These are phyloP conservation scores for Erysiphe neolycopersici DNA, from an alignment of 2,329 filamentous ascomycete species.

Conservation along the genomic window DNA sequence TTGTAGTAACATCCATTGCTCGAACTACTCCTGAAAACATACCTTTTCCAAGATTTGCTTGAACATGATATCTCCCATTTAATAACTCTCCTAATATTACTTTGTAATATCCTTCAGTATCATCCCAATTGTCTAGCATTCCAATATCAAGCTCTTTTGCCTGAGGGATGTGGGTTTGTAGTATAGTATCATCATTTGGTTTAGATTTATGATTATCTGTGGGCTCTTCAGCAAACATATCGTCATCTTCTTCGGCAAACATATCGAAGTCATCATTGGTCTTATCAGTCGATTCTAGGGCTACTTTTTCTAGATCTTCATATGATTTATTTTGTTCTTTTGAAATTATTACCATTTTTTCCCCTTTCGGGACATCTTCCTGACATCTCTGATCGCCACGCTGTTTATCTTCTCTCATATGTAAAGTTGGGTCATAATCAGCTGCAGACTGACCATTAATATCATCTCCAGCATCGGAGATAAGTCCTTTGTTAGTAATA, in stretches of 20 bases:
- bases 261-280: constrained; percentile 41
- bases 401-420: constrained; percentile 63
- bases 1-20: constrained; percentile 50
- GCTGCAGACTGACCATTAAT: constrained; percentile 68
- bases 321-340: constrained; percentile 22
- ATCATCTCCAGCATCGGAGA: constrained; percentile 16
- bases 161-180: constrained; percentile 16
- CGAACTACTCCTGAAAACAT: constrained; percentile 95
- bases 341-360: constrained; percentile 30
- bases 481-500: constrained; percentile 32
- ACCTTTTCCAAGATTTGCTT: constrained; percentile 66
- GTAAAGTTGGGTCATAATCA: constrained; percentile 69
- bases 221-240: constrained; percentile 32
- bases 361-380: constrained; percentile 25
- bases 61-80: constrained; percentile 69
- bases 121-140: constrained; percentile 78
- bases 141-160: constrained; percentile 37
- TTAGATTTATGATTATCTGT: constrained; percentile 6
- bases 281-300: constrained; percentile 36
- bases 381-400: constrained; percentile 38
- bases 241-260: constrained; percentile 59
- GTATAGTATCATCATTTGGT: background rate
- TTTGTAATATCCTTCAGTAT: constrained; percentile 90
- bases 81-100: constrained; percentile 77
- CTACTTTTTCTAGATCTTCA: constrained; percentile 18